Percentiles rank a stretch among this genome's conserved stretches.
These are phyloP conservation scores for Dimocarpus longan DNA, from an alignment of 345 rosid genomes.

Conservation along the genomic window DNA sequence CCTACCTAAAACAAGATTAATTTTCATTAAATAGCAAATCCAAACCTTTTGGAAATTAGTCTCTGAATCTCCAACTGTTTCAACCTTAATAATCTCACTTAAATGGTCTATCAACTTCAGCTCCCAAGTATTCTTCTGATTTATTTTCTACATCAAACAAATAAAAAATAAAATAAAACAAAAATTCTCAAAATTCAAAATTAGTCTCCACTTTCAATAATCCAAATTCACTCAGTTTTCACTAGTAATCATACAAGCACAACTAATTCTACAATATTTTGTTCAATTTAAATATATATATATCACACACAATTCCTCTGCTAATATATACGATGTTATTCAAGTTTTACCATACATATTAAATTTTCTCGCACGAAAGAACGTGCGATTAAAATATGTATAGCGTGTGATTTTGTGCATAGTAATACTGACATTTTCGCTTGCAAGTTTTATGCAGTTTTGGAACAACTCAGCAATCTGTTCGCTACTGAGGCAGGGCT, in stretches of 20 bases:
- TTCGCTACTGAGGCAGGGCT: conserved; percentile 36
- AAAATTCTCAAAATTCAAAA: too few species aligned
- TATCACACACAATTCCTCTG: too few species aligned
- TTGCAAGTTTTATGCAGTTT: conserved; percentile 47
- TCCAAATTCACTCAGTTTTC: neutral
- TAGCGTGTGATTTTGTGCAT: neutral
- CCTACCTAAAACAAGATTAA: too few species aligned
- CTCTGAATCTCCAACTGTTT: conserved; percentile 36
- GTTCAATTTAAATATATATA: neutral
- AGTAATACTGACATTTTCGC: conserved; percentile 38
- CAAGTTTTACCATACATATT: too few species aligned
- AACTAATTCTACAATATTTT: neutral
- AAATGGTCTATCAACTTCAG: conserved; percentile 41
- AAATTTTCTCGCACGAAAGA: too few species aligned
- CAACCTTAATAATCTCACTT: conserved; percentile 40
- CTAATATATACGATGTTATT: too few species aligned
- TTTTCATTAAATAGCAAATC: neutral
- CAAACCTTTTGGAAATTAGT: conserved; percentile 52
- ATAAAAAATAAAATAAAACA: neutral
- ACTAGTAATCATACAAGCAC: neutral
- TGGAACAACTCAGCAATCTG: conserved; percentile 41
- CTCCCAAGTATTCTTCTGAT: conserved; percentile 39
- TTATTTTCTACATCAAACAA: conserved; percentile 30
- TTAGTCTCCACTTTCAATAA: neutral
- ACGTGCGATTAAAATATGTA: too few species aligned